phyloP scores from a whole-genome alignment of 129 eudicot species.

The Smallanthus sonchifolius region DNA sequence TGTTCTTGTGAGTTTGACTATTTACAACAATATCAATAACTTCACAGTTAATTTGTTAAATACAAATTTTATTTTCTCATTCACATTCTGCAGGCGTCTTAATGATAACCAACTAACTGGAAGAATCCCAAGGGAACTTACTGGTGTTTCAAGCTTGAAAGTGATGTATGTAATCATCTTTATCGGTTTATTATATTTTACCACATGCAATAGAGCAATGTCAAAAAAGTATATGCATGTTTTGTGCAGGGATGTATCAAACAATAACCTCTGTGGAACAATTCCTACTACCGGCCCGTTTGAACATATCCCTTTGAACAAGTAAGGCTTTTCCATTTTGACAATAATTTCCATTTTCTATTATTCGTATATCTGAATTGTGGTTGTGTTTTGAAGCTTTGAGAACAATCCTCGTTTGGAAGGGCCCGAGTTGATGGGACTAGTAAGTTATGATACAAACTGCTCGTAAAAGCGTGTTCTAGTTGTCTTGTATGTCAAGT shows the following conservation, averaged over 20 bases:
- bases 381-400: slow-evolving; percentile 53
- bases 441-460: slow-evolving; percentile 84
- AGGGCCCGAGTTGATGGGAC: slow-evolving; percentile 97
- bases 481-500: slow-evolving; percentile 22
- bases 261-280: slow-evolving; percentile 83
- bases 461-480: slow-evolving; percentile 41
- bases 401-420: slow-evolving; percentile 92
- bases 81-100: slow-evolving; percentile 61
- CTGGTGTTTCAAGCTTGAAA: slow-evolving; percentile 67
- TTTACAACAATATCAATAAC: background rate
- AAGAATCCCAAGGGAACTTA: slow-evolving; percentile 67
- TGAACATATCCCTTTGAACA: slow-evolving; percentile 82
- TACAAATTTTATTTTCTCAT: slow-evolving; percentile 8
- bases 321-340: slow-evolving; percentile 43
- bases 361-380: background rate
- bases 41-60: background rate
- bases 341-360: background rate
- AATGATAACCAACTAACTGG: slow-evolving; percentile 73
- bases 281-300: slow-evolving; percentile 85
- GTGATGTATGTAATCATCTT: slow-evolving; percentile 69
- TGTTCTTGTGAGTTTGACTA: slow-evolving; percentile 77
- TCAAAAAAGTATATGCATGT: slow-evolving; percentile 8
- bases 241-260: slow-evolving; percentile 77
- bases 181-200: background rate
- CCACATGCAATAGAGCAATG: background rate